Conservation (phyloP, 2,329 filamentous ascomycete species). For the Colletotrichum tabaci region DNA sequence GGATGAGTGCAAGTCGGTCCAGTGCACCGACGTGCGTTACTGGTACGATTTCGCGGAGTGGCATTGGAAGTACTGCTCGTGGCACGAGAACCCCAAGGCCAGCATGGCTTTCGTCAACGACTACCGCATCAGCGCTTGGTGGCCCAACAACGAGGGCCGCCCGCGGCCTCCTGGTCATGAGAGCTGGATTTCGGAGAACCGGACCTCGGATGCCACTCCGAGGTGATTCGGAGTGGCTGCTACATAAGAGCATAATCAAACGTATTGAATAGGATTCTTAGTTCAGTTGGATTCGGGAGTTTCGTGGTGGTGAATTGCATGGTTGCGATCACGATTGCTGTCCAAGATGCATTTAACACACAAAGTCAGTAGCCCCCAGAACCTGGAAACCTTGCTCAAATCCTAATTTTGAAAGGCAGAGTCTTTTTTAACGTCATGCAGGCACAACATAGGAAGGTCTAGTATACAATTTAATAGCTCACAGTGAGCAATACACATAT, state of each 20-base stretch:
- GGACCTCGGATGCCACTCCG: not conserved
- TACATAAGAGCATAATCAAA: no score
- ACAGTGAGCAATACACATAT: no score
- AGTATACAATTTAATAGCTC: no score
- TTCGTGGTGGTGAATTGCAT: no score
- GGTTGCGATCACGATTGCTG: not conserved
- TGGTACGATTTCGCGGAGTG: conserved; percentile 3
- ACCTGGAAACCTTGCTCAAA: no score
- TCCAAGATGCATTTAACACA: not conserved
- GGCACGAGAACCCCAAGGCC: not conserved
- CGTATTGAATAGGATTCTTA: no score
- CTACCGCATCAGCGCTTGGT: conserved; percentile 7
- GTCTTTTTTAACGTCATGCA: no score
- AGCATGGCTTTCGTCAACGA: conserved; percentile 13
- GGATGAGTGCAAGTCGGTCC: conserved; percentile 11
- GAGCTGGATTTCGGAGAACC: conserved; percentile 14
- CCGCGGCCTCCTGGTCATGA: not conserved
- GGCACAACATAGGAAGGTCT: no score
- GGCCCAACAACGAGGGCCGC: conserved; percentile 5
- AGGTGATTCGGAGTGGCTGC: not conserved
- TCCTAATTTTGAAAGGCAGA: no score
- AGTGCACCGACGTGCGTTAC: not conserved
- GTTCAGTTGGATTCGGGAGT: not conserved
- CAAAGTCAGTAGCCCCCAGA: no score
- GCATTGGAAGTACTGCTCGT: conserved; percentile 5